Evolutionary conservation across 495 filamentous ascomycete species (phyloP).

Genomic region (Talaromyces wortmannii): DNA sequence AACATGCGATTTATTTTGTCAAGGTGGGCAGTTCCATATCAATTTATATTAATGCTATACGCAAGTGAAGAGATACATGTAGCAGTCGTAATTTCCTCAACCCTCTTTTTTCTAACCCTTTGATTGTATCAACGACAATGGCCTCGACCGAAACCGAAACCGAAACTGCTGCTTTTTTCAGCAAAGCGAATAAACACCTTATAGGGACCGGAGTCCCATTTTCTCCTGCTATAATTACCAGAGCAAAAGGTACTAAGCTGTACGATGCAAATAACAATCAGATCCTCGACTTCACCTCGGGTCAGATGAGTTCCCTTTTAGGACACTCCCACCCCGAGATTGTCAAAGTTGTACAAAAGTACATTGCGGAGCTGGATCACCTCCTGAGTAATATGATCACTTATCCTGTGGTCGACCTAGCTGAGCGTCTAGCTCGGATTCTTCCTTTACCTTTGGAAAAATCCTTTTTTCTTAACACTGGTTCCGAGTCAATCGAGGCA

Average conservation of each 20-base stretch:
- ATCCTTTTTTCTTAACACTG: constrained; percentile 47
- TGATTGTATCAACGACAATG: background rate
- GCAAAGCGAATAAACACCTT: constrained; percentile 16
- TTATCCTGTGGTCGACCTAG: constrained; percentile 41
- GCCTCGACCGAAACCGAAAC: background rate
- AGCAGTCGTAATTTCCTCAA: background rate
- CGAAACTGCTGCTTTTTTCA: constrained; percentile 8
- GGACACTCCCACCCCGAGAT: constrained; percentile 54
- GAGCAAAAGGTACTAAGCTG: constrained; percentile 22
- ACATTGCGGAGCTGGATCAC: constrained; percentile 42
- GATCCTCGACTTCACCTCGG: constrained; percentile 49
- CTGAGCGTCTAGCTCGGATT: constrained; percentile 32
- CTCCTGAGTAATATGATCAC: constrained; percentile 49
- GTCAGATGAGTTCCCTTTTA: constrained; percentile 49
- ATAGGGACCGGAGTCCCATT: constrained; percentile 20
- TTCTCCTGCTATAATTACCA: constrained; percentile 21
- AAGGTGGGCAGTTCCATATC: background rate
- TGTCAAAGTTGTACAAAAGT: constrained; percentile 34
- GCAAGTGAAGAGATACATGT: no score
- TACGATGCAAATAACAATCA: constrained; percentile 17
- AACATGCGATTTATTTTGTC: background rate
- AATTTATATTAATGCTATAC: no score
- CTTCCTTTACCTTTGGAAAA: constrained; percentile 42
- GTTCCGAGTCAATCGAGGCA: constrained; percentile 47
- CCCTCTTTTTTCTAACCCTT: background rate